Percentiles rank a stretch among this genome's conserved stretches.
Evolutionary conservation across 768 basidiomycete genomes (phyloP).

Genomic region (Zangia roseola): DNA sequence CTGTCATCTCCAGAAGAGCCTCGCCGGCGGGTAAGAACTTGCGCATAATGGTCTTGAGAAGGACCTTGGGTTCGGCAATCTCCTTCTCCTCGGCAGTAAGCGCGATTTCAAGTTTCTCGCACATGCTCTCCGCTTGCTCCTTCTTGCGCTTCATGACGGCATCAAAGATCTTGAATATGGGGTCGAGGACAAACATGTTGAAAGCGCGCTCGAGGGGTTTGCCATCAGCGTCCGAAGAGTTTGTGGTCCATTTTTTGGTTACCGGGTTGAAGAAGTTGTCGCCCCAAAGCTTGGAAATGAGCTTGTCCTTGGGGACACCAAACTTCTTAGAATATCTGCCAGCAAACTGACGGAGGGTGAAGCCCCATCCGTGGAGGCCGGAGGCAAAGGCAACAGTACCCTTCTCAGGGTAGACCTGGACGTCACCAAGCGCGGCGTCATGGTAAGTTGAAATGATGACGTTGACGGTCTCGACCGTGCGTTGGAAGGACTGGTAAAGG

Average conservation of each 20-base stretch:
- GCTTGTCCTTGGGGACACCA: conserved; percentile 97
- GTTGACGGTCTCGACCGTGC: conserved; percentile 97
- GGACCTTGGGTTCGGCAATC: conserved; percentile 82
- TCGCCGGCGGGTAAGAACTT: conserved; percentile 99
- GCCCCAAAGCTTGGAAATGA: conserved; percentile 97
- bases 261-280: conserved; percentile 99
- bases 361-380: conserved; percentile 99
- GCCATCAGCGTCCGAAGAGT: conserved; percentile 69
- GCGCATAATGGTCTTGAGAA: conserved; percentile 98
- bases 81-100: conserved; percentile 87
- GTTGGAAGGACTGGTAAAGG: conserved; percentile 95
- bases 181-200: conserved; percentile 97
- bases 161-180: conserved; percentile 98
- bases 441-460: conserved; percentile 98
- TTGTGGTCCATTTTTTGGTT: conserved; percentile 95
- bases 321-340: conserved; percentile 95
- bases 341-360: conserved; percentile 98
- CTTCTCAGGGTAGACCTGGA: conserved; percentile 97
- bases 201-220: conserved; percentile 97
- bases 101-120: conserved; percentile 95
- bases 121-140: conserved; percentile 76
- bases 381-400: conserved; percentile 99
- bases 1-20: conserved; percentile 99
- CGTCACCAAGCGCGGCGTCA: conserved; percentile 91
- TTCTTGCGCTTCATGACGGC: conserved; percentile 99